Evolutionary conservation across 768 basidiomycete genomes (phyloP), one percentile per base, ranked within the genome.

Genomic region (Hericium rajendrae): DNA sequence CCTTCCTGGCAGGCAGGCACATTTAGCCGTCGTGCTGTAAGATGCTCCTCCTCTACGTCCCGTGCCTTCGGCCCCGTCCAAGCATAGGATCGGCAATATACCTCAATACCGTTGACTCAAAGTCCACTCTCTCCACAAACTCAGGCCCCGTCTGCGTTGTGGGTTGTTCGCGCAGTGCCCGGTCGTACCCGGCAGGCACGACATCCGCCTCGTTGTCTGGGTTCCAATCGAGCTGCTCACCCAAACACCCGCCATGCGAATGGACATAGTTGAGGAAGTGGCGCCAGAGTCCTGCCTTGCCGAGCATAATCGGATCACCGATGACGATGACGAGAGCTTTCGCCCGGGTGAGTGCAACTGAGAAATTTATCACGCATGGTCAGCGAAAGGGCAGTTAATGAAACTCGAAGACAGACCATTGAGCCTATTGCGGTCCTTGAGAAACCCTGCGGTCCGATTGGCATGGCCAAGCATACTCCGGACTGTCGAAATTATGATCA

Each of bases 281-380:
- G 9, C 80, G 71, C 85, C 84, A 86, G 1, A 83, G 67, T 0
- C 76, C 78, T 62, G 85, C 83, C 32, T 83, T 73, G 2, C 75
- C 77, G 5, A 86, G 74, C 4, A 84, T 76, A 4, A 69, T 66
- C 0, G 84, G 80, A 63, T 86, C 79, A 4, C 84, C 85, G 50
- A 87, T 68, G 51, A 86, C 70, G 59, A 86, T 78, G 15, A 87
- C 74, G 4, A 86, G 70, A 0, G 83, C 79, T 65, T 85, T 77
- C 0, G 83, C 83, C 12, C 84, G 81, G 0, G 85, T 88, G 12
- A 88, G 68, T 4, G 84, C 82, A 39, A 88, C 85, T 85, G 51
- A 8, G 50, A 15, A 6, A 16, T n/a, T n/a, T 6, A 4, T 9
- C 16, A 6, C 18, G 9, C 13, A 18, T 46, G 43, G 6, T 9